These are phyloP conservation scores for Trypanosomatidae sp. DNA, from an alignment of 208 protist species.

Conservation along the genomic window DNA sequence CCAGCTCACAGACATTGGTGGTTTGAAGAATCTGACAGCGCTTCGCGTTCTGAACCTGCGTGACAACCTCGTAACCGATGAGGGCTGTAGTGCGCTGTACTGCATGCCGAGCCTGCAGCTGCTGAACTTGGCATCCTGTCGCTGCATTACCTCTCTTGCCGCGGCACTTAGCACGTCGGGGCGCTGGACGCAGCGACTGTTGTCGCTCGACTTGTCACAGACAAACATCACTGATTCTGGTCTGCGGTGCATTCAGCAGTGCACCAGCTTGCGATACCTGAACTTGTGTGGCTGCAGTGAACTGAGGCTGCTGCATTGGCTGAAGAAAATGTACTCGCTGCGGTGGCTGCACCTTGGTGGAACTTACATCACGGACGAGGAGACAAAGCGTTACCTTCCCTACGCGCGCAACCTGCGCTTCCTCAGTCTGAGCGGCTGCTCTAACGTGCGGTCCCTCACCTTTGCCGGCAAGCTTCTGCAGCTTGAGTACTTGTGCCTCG, in stretches of 20 bases:
- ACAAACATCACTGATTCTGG: slow-evolving; percentile 38
- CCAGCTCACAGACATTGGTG: slow-evolving; percentile 41
- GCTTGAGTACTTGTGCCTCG: slow-evolving; percentile 49
- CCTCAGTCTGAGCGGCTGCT: slow-evolving; percentile 54
- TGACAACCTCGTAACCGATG: slow-evolving; percentile 51
- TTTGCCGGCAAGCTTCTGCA: slow-evolving; percentile 32
- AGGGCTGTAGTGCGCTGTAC: slow-evolving; percentile 22
- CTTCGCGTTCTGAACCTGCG: slow-evolving; percentile 53
- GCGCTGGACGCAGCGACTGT: slow-evolving; percentile 15
- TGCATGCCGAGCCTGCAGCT: slow-evolving; percentile 26
- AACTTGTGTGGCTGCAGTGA: slow-evolving; percentile 44
- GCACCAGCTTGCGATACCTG: slow-evolving; percentile 45
- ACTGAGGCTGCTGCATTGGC: slow-evolving; percentile 35
- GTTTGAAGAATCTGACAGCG: slow-evolving; percentile 34
- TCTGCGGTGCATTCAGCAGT: slow-evolving; percentile 27
- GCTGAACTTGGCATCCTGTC: slow-evolving; percentile 19
- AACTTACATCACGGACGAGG: slow-evolving; percentile 44
- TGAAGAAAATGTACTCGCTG: slow-evolving; percentile 30
- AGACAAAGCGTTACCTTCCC: slow-evolving; percentile 18
- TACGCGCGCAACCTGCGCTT: slow-evolving; percentile 29
- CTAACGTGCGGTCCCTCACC: slow-evolving; percentile 17
- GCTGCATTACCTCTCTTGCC: slow-evolving; percentile 29
- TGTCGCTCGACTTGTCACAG: slow-evolving; percentile 51
- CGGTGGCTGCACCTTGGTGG: slow-evolving; percentile 45
- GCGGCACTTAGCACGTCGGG: slow-evolving; percentile 7